Evolutionary conservation across 192 early-diverging fungal species (phyloP).

Genomic region (Coemansia sp.): DNA sequence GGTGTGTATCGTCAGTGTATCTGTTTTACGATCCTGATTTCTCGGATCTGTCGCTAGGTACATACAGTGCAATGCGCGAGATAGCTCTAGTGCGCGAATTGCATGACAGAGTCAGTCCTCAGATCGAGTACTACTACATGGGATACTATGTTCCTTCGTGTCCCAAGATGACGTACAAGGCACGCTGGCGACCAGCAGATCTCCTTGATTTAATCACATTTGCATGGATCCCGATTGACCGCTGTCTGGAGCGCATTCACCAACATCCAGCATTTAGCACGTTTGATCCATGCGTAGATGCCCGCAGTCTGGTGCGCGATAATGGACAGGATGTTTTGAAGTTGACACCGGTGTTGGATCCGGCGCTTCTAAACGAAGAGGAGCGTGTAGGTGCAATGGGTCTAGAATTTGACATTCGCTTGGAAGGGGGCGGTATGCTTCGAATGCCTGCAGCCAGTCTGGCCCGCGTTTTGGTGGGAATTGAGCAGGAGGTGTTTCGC

Average conservation of each 20-base stretch:
- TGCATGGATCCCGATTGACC: slow-evolving; percentile 44
- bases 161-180: slow-evolving; percentile 94
- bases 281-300: slow-evolving; percentile 31
- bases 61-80: slow-evolving; percentile 82
- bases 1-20: slow-evolving; percentile 90
- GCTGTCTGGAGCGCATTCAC: slow-evolving; percentile 39
- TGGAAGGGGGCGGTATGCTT: not conserved
- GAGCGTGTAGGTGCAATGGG: slow-evolving; percentile 10
- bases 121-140: slow-evolving; percentile 86
- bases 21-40: slow-evolving; percentile 93
- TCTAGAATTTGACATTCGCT: slow-evolving; percentile 3
- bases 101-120: slow-evolving; percentile 29
- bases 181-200: slow-evolving; percentile 78
- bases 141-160: slow-evolving; percentile 93
- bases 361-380: not conserved
- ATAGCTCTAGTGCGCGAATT: slow-evolving; percentile 65
- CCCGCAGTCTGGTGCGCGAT: slow-evolving; percentile 19
- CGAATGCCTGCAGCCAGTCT: slow-evolving; percentile 2
- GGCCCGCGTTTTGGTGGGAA: slow-evolving; percentile 4
- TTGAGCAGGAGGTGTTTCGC: slow-evolving; percentile 22
- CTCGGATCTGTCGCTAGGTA: slow-evolving; percentile 73
- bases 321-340: not conserved
- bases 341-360: slow-evolving; percentile 14
- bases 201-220: slow-evolving; percentile 70
- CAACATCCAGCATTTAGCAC: slow-evolving; percentile 33